Evolutionary conservation across 2,329 filamentous ascomycete species (phyloP), one percentile per base, ranked within the genome.

Genomic region (Apiospora malaysiana): DNA sequence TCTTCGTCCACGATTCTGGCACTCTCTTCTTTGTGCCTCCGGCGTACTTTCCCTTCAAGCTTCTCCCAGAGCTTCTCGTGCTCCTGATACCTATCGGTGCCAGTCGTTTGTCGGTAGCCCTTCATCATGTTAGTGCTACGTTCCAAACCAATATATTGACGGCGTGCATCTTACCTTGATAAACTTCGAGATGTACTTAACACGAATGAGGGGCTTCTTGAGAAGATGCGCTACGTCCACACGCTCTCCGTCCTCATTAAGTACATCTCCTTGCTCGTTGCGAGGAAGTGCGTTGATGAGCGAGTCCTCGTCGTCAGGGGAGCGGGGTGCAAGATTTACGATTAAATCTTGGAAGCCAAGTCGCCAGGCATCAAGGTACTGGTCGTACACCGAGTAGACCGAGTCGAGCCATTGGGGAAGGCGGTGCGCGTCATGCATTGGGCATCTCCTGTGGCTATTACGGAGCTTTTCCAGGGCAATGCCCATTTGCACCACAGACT

Each of bases 141-240:
- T 63, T 12, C 27, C 27, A n/a, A 43, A 65, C 59, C 10, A 63
- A 51, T 18, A 7, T 2, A 5, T 25, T n/a, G 37, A 21, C 66
- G 14, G 27, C 51, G 21, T 45, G 40, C 59, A 42, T 73, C 78
- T 75, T 82, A 91, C 92, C 84, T 92, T 94, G 77, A 97, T 90
- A 47, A 94, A 92, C 80, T 95, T 97, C 59, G 91, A 86, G 72
- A 99, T 89, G 81, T 95, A 93, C 80, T 97, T 98, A 72, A 98
- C 85, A 66, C 96, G 90, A 27, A 97, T 91, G 56, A 99, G 83
- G 0, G 96, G 96, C 69, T 95, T 87, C 82, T 97, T 98, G 69
- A 99, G 85, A 65, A 99, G 86, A 81, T 96, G 97, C 9, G 95
- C 95, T 66, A 99, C 96, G 79, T 98, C 96, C 10, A 98, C 94